These are phyloP conservation scores for Nakazawaea anatomiae DNA, from an alignment of 805 yeast species.

Conservation along the genomic window DNA sequence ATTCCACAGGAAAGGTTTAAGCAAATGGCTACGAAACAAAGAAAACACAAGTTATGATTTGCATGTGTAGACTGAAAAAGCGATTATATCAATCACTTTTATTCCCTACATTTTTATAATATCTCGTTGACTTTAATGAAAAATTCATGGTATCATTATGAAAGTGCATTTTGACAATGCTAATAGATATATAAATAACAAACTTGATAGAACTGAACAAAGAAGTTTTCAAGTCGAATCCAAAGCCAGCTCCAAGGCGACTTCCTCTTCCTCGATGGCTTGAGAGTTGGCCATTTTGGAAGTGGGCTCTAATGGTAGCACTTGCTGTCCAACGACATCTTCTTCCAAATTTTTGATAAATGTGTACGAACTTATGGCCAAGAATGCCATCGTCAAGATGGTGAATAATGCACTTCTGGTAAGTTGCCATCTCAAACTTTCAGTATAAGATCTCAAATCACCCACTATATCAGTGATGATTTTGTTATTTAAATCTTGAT, in stretches of 20 bases:
- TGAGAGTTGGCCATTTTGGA: too few species aligned
- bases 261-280: too few species aligned
- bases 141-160: too few species aligned
- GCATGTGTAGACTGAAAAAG: neutral
- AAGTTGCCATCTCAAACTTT: conserved; percentile 86
- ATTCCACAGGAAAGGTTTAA: conserved; percentile 66
- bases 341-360: conserved; percentile 29
- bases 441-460: conserved; percentile 81
- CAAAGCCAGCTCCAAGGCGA: too few species aligned
- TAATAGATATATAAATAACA: too few species aligned
- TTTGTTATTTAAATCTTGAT: conserved; percentile 80
- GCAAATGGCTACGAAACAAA: conserved; percentile 44
- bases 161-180: too few species aligned
- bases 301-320: too few species aligned
- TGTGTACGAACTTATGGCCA: conserved; percentile 49
- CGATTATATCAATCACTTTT: too few species aligned
- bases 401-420: conserved; percentile 84
- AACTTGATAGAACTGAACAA: too few species aligned
- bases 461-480: conserved; percentile 78
- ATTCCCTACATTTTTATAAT: too few species aligned
- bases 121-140: too few species aligned
- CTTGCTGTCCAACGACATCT: conserved; percentile 13
- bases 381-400: conserved; percentile 57
- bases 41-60: conserved; percentile 49
- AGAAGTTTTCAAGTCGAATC: too few species aligned